These are phyloP conservation scores for Fusarium keratoplasticum DNA, from an alignment of 2,329 filamentous ascomycete genomes.

Conservation along the genomic window DNA sequence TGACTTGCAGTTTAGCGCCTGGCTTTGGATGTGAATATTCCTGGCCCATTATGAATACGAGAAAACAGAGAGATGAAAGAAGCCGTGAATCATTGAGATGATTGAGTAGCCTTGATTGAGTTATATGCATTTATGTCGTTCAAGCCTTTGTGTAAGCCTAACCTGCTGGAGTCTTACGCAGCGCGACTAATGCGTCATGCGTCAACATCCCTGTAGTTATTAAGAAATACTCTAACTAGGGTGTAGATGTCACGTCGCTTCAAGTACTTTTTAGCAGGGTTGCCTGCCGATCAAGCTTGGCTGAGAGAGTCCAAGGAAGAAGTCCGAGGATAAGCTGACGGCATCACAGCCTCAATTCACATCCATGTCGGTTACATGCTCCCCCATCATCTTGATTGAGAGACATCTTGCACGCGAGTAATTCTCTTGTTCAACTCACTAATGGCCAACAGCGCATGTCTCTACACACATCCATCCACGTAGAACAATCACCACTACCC, in stretches of 20 bases:
- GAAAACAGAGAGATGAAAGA: background rate
- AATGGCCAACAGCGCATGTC: constrained; percentile 34
- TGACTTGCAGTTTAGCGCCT: constrained; percentile 36
- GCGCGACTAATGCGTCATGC: background rate
- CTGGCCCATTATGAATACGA: constrained; percentile 29
- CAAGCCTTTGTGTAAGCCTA: background rate
- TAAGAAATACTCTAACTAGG: background rate
- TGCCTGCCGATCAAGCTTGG: background rate
- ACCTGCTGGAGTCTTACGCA: background rate
- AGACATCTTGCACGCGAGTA: background rate
- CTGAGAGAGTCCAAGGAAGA: background rate
- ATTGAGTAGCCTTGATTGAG: background rate
- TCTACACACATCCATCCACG: constrained; percentile 42
- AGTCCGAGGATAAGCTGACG: background rate
- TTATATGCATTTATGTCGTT: background rate
- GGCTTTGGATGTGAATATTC: constrained; percentile 34
- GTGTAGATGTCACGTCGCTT: background rate
- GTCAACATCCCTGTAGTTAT: background rate
- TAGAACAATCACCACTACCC: constrained; percentile 24
- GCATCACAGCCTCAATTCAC: background rate
- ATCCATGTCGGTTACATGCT: background rate
- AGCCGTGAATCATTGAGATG: background rate
- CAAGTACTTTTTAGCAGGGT: background rate
- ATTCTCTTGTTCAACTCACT: constrained; percentile 8
- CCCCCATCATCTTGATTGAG: background rate